Conservation (phyloP, 805 yeast genomes). For the Deakozyma indianensis region DNA sequence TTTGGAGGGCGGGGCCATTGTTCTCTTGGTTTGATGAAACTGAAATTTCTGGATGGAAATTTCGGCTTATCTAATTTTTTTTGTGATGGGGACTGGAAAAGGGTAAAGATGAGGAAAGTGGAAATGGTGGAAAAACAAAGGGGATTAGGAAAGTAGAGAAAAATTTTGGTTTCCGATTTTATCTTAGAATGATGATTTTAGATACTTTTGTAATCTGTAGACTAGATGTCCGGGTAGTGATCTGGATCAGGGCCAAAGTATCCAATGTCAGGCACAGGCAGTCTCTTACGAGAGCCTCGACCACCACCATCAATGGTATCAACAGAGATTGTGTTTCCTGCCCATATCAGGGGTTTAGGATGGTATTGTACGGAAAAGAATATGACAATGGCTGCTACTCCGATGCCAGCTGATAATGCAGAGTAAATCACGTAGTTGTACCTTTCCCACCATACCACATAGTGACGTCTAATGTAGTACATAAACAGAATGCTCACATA, state of each 20-base stretch:
- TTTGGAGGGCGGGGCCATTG: not conserved
- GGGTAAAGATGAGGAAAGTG: too few relatives aligned
- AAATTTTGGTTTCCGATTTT: too few relatives aligned
- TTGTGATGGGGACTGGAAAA: too few relatives aligned
- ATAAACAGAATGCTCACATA: constrained; percentile 30
- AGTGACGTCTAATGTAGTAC: constrained; percentile 27
- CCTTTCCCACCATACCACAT: constrained; percentile 37
- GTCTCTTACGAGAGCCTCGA: constrained; percentile 1
- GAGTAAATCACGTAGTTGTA: constrained; percentile 35
- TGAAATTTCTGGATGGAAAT: too few relatives aligned
- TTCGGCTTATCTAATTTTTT: not conserved
- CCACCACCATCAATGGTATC: constrained; percentile 12
- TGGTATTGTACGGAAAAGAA: constrained; percentile 29
- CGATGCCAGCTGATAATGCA: constrained; percentile 35
- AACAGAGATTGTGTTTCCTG: constrained; percentile 36
- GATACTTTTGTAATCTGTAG: too few relatives aligned
- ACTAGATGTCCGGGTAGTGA: not conserved
- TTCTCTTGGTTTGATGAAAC: not conserved
- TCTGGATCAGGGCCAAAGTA: constrained; percentile 17
- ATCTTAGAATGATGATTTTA: too few relatives aligned
- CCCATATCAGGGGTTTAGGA: constrained; percentile 34
- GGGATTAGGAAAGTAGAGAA: too few relatives aligned
- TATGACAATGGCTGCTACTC: constrained; percentile 30
- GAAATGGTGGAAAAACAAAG: too few relatives aligned
- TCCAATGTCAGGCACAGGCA: constrained; percentile 13